phyloP scores from a whole-genome alignment of 2,329 filamentous ascomycete species.

The Aureobasidium mangrovei region DNA sequence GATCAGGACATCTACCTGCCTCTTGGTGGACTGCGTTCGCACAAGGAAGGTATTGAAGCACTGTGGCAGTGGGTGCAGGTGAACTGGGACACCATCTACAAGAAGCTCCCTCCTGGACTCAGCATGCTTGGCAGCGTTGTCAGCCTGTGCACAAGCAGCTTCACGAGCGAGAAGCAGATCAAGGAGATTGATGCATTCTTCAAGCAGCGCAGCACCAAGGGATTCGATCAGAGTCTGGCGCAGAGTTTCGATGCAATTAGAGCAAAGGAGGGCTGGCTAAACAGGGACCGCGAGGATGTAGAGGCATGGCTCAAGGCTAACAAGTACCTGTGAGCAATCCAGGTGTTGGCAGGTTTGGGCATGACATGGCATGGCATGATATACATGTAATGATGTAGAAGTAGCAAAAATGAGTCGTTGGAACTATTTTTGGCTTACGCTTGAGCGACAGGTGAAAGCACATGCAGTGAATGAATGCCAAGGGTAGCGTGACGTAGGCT shows the following conservation, averaged over 20 bases:
- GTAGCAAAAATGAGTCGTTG: background rate
- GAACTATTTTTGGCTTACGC: background rate
- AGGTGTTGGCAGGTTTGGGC: background rate
- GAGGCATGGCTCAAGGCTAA: constrained; percentile 59
- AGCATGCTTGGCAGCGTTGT: constrained; percentile 81
- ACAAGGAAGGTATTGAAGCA: constrained; percentile 67
- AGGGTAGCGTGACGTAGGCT: background rate
- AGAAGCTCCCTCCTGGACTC: constrained; percentile 75
- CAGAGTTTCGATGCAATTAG: constrained; percentile 79
- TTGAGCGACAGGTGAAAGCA: background rate
- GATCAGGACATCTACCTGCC: constrained; percentile 93
- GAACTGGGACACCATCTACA: constrained; percentile 78
- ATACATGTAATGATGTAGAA: background rate
- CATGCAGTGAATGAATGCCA: background rate
- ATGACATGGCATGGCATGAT: background rate
- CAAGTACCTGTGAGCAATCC: constrained; percentile 42
- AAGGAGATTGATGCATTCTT: constrained; percentile 75
- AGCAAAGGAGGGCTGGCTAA: constrained; percentile 75
- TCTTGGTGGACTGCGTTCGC: constrained; percentile 65
- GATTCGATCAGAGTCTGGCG: constrained; percentile 80
- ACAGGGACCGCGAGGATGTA: constrained; percentile 71
- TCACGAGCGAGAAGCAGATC: constrained; percentile 68
- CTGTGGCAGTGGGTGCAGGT: constrained; percentile 76
- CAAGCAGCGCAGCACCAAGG: constrained; percentile 68
- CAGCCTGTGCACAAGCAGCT: constrained; percentile 69